Conservation (phyloP, 495 filamentous ascomycete genomes). For the Bathelium albidoporum region DNA sequence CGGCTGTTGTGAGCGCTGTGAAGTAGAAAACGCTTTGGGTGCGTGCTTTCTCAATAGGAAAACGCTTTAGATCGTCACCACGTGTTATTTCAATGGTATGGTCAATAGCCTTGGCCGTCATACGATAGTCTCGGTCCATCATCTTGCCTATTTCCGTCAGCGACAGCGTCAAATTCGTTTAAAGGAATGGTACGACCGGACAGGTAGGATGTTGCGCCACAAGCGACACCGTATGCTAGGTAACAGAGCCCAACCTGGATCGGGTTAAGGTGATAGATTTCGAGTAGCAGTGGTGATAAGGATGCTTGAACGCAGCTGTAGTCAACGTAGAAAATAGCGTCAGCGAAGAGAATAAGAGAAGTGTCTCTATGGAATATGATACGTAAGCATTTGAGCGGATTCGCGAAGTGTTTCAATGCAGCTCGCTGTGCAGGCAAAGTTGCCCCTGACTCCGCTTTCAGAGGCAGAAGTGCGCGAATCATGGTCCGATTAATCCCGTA, state of each 20-base stretch:
- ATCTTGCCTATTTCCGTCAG: background rate
- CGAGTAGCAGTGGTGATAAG: background rate
- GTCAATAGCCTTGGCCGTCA: background rate
- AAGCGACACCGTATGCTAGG: background rate
- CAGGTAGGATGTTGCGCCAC: background rate
- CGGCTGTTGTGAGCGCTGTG: background rate
- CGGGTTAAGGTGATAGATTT: background rate
- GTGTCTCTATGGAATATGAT: background rate
- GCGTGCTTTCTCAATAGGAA: background rate
- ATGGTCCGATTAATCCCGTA: background rate
- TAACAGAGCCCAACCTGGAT: background rate
- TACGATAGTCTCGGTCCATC: background rate
- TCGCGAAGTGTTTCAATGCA: background rate
- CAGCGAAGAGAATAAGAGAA: background rate
- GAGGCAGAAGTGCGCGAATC: background rate
- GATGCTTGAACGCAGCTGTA: background rate
- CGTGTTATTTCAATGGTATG: background rate
- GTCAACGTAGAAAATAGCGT: background rate
- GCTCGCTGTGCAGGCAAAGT: background rate
- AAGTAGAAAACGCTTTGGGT: background rate
- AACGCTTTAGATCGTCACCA: background rate
- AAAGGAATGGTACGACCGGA: background rate
- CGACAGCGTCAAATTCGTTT: background rate
- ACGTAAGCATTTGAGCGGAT: background rate
- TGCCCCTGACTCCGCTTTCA: background rate